Evolutionary conservation across 2,329 filamentous ascomycete genomes (phyloP), one percentile per base, ranked within the genome.

Genomic region (Trichoderma sp.): DNA sequence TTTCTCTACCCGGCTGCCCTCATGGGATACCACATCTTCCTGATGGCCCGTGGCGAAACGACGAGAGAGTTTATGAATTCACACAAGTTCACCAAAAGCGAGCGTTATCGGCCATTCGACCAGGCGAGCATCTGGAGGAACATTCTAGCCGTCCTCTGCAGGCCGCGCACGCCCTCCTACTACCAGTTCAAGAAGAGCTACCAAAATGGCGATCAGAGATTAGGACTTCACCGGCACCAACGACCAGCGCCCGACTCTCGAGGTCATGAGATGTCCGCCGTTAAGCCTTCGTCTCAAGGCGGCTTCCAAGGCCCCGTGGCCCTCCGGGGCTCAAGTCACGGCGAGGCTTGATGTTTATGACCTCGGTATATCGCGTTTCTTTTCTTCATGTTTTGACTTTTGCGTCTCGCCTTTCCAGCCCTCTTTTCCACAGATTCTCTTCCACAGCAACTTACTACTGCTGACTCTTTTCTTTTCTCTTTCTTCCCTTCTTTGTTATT

Each of bases 31-130:
- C 95, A 99, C 78, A 75, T 98, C 54, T 97, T 96, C 79, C 83
- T 99, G 50, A 92, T 96, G 79, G 90, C 88, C 7, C 85, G 94
- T 39, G 95, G 94, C 56, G 94, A 99, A 80, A 99, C 94, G 0
- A 99, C 95, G 0, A 85, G 95, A 70, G 95, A 99, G 78, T 97
- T 97, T 76, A 87, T 99, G 69, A 97, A 96, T 78, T 93, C 91
- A 5, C 92, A 97, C 78, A 98, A 98, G 77, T 98, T 99, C 75
- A 81, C 90, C 68, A 96, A 95, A 79, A 90, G 90, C 71, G 94
- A 99, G 75, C 88, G 95, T 14, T 96, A 97, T 77, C 84, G 93
- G 50, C 92, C 95, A 1, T 99, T 96, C 72, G 93, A 88, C 1
- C 93, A 96, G 73, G 89, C 88, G 43, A 90, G 81, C 69, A 80